These are phyloP conservation scores for Trichoderma sp. DNA, from an alignment of 2,329 filamentous ascomycete species.

Conservation along the genomic window DNA sequence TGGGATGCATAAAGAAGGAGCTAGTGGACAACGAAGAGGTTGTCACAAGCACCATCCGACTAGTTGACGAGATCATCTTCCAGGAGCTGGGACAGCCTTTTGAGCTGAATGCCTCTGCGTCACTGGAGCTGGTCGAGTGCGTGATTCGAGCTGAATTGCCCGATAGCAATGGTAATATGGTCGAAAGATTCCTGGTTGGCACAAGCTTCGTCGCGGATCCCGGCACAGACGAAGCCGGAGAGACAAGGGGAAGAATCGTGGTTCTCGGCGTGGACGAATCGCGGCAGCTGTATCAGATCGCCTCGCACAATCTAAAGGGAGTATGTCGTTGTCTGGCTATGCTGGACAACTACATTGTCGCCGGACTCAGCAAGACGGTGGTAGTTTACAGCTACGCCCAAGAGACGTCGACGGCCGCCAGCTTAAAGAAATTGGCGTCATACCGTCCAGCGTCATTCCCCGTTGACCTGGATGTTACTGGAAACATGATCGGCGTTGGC, in stretches of 20 bases:
- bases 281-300: constrained; percentile 71
- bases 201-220: constrained; percentile 75
- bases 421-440: constrained; percentile 69
- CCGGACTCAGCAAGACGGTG: constrained; percentile 87
- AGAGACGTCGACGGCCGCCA: constrained; percentile 56
- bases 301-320: constrained; percentile 71
- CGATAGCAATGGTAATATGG: constrained; percentile 55
- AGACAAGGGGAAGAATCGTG: constrained; percentile 71
- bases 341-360: constrained; percentile 76
- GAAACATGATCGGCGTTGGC: constrained; percentile 76
- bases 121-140: constrained; percentile 77
- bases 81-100: constrained; percentile 72
- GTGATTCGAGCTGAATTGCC: constrained; percentile 76
- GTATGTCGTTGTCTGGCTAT: constrained; percentile 79
- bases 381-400: constrained; percentile 60
- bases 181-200: constrained; percentile 87
- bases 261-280: constrained; percentile 80
- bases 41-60: constrained; percentile 77
- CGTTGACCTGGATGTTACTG: constrained; percentile 74
- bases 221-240: constrained; percentile 50
- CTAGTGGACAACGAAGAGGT: constrained; percentile 72
- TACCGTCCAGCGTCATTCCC: constrained; percentile 85
- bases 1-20: constrained; percentile 80
- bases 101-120: constrained; percentile 53
- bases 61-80: constrained; percentile 90